Conservation (phyloP, 1,284 basidiomycete species). For the Crucibulum parvulum region DNA sequence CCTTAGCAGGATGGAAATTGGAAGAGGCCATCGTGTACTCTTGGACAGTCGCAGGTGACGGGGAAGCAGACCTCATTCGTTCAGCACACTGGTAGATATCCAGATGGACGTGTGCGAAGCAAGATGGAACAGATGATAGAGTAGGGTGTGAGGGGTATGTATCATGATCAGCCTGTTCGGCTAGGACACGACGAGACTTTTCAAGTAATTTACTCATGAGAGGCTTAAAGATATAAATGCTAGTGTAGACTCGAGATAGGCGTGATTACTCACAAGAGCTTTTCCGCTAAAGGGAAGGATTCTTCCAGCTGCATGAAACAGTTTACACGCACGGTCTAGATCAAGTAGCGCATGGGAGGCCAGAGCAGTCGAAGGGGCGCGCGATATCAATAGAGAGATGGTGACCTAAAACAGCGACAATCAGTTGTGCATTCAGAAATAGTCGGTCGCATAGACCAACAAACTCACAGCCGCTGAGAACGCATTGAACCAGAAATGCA, state of each 20-base stretch:
- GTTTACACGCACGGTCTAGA: slow-evolving; percentile 51
- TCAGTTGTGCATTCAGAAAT: background rate
- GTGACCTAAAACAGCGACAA: slow-evolving; percentile 56
- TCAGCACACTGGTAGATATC: slow-evolving; percentile 28
- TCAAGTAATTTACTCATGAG: slow-evolving; percentile 56
- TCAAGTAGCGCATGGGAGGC: slow-evolving; percentile 59
- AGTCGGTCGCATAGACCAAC: background rate
- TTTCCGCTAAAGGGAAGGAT: slow-evolving; percentile 56
- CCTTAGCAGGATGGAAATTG: background rate
- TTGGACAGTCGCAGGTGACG: background rate
- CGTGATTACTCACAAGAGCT: slow-evolving; percentile 47
- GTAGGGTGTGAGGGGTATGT: slow-evolving; percentile 9
- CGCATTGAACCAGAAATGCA: slow-evolving; percentile 81
- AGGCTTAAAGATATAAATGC: slow-evolving; percentile 36
- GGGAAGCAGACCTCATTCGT: background rate
- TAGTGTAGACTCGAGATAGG: background rate
- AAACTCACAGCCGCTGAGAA: slow-evolving; percentile 75
- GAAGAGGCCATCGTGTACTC: background rate
- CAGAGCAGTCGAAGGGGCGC: slow-evolving; percentile 55
- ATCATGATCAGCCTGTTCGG: background rate
- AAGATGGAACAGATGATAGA: slow-evolving; percentile 38
- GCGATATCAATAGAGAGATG: slow-evolving; percentile 62
- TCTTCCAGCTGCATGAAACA: slow-evolving; percentile 54
- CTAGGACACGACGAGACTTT: slow-evolving; percentile 46
- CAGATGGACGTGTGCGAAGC: slow-evolving; percentile 36